These are phyloP conservation scores for Tuber aestivum DNA, from an alignment of 495 filamentous ascomycete species.

Conservation along the genomic window DNA sequence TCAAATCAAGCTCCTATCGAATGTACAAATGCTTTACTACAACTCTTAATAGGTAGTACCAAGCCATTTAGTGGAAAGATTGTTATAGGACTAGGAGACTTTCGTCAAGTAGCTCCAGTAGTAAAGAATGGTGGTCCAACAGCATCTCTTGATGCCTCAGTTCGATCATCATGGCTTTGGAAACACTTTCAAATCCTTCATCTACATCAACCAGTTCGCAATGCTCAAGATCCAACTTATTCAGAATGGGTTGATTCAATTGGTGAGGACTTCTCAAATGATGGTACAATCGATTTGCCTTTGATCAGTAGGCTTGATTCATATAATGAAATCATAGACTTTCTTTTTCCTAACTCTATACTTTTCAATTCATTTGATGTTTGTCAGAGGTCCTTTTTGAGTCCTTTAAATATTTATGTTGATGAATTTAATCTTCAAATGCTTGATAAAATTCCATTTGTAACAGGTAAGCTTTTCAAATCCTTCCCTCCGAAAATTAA, in stretches of 20 bases:
- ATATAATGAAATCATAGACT: neutral
- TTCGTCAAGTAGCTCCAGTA: constrained; percentile 24
- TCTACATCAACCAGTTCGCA: neutral
- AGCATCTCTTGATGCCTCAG: neutral
- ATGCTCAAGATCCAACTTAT: neutral
- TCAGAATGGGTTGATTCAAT: neutral
- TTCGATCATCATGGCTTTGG: neutral
- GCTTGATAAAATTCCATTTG: neutral
- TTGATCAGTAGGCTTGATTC: neutral
- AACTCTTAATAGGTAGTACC: neutral
- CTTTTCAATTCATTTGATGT: neutral
- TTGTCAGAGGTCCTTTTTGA: neutral
- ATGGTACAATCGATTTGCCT: neutral
- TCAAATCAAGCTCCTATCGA: neutral
- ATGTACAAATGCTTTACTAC: constrained; percentile 7
- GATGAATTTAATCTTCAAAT: neutral
- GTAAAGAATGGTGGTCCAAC: constrained; percentile 2
- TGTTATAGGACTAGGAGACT: constrained; percentile 15
- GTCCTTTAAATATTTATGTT: neutral
- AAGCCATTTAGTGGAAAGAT: constrained; percentile 23
- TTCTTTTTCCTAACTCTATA: neutral
- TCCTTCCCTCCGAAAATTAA: neutral
- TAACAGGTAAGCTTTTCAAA: neutral
- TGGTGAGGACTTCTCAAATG: neutral
- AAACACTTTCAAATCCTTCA: neutral